Conservation (phyloP, 495 filamentous ascomycete genomes). For the Hypoxylon lenormandii region DNA sequence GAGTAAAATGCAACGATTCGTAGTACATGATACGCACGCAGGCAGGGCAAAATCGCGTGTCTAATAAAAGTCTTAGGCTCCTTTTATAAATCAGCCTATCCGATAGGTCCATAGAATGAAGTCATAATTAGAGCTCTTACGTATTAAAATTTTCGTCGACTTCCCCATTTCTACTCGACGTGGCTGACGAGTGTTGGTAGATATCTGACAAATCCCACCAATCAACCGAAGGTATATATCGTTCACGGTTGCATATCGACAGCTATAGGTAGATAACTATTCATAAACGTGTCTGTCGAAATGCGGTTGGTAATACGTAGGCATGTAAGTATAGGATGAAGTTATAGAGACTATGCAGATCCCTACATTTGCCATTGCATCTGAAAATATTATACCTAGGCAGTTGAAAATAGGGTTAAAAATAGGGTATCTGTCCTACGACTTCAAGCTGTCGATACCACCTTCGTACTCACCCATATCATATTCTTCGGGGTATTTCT, state of each 20-base stretch:
- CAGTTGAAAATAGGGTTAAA: too few relatives aligned
- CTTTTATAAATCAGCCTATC: not conserved
- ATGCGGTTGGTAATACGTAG: not conserved
- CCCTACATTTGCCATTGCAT: not conserved
- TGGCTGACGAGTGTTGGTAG: slow-evolving; percentile 39
- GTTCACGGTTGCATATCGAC: slow-evolving; percentile 13
- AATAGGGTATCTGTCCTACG: slow-evolving; percentile 10
- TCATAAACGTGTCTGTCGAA: not conserved
- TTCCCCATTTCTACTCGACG: slow-evolving; percentile 37
- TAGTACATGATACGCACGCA: not conserved
- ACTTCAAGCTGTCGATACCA: slow-evolving; percentile 73
- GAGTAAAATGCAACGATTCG: too few relatives aligned
- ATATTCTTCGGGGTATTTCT: slow-evolving; percentile 93
- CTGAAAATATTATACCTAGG: not conserved
- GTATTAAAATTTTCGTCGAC: slow-evolving; percentile 18
- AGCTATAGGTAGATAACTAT: not conserved
- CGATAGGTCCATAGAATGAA: slow-evolving; percentile 15
- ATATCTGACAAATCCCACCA: slow-evolving; percentile 29
- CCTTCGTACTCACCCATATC: slow-evolving; percentile 81
- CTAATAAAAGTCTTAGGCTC: not conserved
- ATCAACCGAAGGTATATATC: slow-evolving; percentile 8
- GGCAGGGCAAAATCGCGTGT: not conserved
- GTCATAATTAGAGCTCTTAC: slow-evolving; percentile 11
- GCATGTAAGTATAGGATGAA: not conserved
- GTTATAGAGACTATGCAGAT: not conserved